Conservation (phyloP, 2,329 filamentous ascomycete species). For the Hypoxylon sp. region DNA sequence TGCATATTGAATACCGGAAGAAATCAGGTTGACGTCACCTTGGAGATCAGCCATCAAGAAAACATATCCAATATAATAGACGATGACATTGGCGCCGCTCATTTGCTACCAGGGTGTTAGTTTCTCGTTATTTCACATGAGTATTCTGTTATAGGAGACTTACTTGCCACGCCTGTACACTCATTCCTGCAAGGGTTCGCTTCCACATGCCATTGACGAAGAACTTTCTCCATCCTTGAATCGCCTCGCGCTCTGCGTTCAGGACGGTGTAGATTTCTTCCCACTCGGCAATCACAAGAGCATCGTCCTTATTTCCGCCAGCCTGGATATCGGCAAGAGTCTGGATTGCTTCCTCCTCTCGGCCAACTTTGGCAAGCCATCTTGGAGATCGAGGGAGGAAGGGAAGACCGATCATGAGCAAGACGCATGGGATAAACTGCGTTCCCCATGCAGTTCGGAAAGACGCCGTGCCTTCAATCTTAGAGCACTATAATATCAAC, state of each 20-base stretch:
- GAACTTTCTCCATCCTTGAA: conserved; percentile 58
- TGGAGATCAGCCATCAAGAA: conserved; percentile 71
- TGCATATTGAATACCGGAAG: conserved; percentile 70
- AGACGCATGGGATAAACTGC: conserved; percentile 72
- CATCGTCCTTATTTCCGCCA: conserved; percentile 66
- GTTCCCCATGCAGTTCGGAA: conserved; percentile 77
- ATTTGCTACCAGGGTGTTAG: conserved; percentile 58
- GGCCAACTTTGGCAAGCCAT: conserved; percentile 74
- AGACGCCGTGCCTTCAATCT: conserved; percentile 68
- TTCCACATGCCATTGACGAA: conserved; percentile 69
- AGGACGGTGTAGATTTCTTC: conserved; percentile 65
- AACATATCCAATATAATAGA: conserved; percentile 73
- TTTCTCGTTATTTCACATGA: neutral
- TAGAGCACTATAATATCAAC: conserved; percentile 59
- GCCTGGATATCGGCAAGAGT: conserved; percentile 71
- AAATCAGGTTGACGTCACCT: conserved; percentile 67
- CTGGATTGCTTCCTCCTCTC: conserved; percentile 69
- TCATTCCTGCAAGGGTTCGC: conserved; percentile 68
- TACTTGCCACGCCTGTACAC: conserved; percentile 70
- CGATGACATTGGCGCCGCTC: conserved; percentile 67
- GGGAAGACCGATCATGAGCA: conserved; percentile 71
- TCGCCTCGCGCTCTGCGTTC: conserved; percentile 56
- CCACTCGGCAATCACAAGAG: conserved; percentile 70
- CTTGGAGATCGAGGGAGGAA: conserved; percentile 74
- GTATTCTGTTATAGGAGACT: conserved; percentile 39